Percentiles rank a stretch among this genome's conserved stretches.
Evolutionary conservation across 2,329 filamentous ascomycete species (phyloP).

Genomic region (Aschersonia sp.): DNA sequence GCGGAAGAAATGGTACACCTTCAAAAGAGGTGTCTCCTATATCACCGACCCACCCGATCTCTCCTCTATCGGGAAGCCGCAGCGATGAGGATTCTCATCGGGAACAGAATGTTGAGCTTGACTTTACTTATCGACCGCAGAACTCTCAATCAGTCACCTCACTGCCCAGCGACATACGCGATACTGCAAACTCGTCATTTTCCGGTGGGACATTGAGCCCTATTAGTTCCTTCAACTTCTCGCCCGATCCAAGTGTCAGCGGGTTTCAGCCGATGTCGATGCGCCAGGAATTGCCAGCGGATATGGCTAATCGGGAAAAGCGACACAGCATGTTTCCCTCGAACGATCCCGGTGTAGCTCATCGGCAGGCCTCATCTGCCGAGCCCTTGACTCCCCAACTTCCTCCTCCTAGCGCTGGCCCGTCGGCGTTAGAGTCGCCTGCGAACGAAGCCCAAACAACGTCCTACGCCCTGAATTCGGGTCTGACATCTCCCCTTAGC

Average conservation of each 20-base stretch:
- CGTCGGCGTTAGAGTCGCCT: constrained; percentile 38
- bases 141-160: constrained; percentile 20
- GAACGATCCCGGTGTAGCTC: constrained; percentile 45
- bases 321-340: constrained; percentile 78
- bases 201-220: constrained; percentile 61
- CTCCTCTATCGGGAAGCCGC: constrained; percentile 54
- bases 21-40: constrained; percentile 51
- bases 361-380: constrained; percentile 16
- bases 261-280: constrained; percentile 37
- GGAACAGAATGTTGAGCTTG: constrained; percentile 19
- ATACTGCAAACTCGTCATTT: constrained; percentile 41
- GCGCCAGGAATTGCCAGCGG: constrained; percentile 22
- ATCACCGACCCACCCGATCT: constrained; percentile 52
- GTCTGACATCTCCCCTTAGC: constrained; percentile 22
- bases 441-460: constrained; percentile 27
- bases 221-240: constrained; percentile 59
- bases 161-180: constrained; percentile 15
- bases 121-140: constrained; percentile 17
- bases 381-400: constrained; percentile 37
- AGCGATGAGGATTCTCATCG: constrained; percentile 54
- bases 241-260: constrained; percentile 55
- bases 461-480: constrained; percentile 28
- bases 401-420: constrained; percentile 28
- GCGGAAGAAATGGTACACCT: constrained; percentile 22
- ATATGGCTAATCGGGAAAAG: constrained; percentile 53